Base-by-base conservation (phyloP, 2,329 filamentous ascomycete genomes). In the Leptosphaerulina australis region DNA sequence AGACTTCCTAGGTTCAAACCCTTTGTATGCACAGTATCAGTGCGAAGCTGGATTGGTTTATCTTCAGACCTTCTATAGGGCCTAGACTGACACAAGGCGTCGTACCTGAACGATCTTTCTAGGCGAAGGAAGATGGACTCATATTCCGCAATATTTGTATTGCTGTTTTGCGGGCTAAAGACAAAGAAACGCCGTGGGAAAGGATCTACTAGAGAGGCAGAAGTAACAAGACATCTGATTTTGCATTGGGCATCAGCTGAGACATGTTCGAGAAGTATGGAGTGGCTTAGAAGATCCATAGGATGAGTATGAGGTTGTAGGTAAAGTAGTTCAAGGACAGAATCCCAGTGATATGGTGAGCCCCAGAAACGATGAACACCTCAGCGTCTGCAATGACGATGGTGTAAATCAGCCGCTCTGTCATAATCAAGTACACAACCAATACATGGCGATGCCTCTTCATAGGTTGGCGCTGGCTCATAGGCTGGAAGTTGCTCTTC, bases 221-320 rank as follows among this genome's bases (percentile, higher is more conserved):
- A 10, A 22, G 12, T 1, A 24, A 8, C 3, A 54, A 56, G 36
- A 52, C 49, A 3, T 53, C 56, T 3, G 43, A 56, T n/a, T 51
- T 37, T 14, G 53, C 46, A 9, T 29, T 53, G 2, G 44, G 56
- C 20, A 54, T 56, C 11, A 46, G 29, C 20, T 39, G 46, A 14
- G 53, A 51, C 7, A 51, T 28, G 2, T 52, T 59, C 20, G 46
- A 54, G 5, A 33, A 39, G 39, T 59, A 56, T 59, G 53, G 49
- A 7, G 17, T 4, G 50, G 50, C 10, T 53, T 59, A 7, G 56
- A 59, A 26, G 25, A 56, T 34, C 50, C 53, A 3, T 36, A 40
- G 2, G 44, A 28, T 5, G 53, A 59, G 34, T 44, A 37, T 0
- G 56, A 59, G 21, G 30, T 48, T 14, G 28, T 52, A 1, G n/a